Evolutionary conservation across 768 basidiomycete species (phyloP).

Genomic region (Suillus subluteus): DNA sequence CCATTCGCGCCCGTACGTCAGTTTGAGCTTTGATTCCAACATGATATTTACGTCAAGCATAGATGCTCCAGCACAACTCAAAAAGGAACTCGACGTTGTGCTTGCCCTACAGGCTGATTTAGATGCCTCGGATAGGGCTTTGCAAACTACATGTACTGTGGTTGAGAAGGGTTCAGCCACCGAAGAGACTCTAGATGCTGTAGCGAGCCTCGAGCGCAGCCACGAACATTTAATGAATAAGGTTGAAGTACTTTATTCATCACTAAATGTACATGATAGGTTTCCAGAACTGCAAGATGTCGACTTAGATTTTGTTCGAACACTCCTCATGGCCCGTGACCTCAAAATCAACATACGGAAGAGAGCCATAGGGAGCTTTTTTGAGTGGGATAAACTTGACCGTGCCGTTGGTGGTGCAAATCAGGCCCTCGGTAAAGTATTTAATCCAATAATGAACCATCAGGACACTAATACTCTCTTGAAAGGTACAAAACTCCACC

Average conservation of each 20-base stretch:
- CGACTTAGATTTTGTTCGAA: too few species aligned
- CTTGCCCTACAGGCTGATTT: conserved; percentile 35
- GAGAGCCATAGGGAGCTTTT: too few species aligned
- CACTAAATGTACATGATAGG: conserved; percentile 13
- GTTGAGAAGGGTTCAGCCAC: conserved; percentile 13
- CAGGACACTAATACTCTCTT: background rate
- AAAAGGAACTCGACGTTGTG: conserved; percentile 37
- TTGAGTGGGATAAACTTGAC: too few species aligned
- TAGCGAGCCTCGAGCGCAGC: conserved; percentile 25
- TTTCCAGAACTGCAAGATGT: too few species aligned
- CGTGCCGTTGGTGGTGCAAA: too few species aligned
- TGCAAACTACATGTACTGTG: conserved; percentile 16
- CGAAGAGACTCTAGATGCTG: conserved; percentile 13
- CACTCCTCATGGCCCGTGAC: too few species aligned
- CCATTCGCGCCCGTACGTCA: background rate
- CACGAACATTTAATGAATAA: conserved; percentile 25
- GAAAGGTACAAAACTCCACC: conserved; percentile 34
- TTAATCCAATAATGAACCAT: too few species aligned
- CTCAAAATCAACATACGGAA: too few species aligned
- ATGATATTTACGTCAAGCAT: conserved; percentile 24
- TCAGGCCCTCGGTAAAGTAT: too few species aligned
- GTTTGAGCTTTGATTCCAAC: background rate
- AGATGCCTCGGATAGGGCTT: conserved; percentile 27
- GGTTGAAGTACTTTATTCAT: conserved; percentile 37
- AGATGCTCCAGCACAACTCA: conserved; percentile 35